phyloP scores from a whole-genome alignment of 1,284 basidiomycete genomes.

The Agaricales sp. region DNA sequence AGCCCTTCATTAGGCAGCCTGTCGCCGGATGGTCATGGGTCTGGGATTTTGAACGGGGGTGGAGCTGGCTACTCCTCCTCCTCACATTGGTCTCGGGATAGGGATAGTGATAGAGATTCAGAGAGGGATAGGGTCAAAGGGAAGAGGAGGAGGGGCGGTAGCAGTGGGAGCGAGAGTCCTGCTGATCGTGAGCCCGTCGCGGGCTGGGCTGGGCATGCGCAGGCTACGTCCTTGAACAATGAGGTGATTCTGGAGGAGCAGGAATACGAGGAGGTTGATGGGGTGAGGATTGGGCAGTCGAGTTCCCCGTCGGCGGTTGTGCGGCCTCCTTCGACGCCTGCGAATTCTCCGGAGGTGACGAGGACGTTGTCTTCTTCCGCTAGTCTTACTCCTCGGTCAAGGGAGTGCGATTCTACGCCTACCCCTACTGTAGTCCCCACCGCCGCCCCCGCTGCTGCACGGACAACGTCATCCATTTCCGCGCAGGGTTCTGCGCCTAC shows the following conservation, averaged over 20 bases:
- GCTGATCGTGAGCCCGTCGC: conserved; percentile 18
- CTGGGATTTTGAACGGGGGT: conserved; percentile 16
- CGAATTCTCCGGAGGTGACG: background rate
- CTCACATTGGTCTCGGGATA: conserved; percentile 16
- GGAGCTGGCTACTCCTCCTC: conserved; percentile 22
- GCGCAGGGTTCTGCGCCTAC: background rate
- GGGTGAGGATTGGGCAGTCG: background rate
- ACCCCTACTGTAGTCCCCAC: too few relatives aligned
- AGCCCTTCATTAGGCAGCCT: conserved; percentile 47
- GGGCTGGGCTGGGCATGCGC: conserved; percentile 10
- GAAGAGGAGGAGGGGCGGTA: conserved; percentile 30
- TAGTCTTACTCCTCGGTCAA: too few relatives aligned
- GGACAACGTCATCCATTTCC: too few relatives aligned
- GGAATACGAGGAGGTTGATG: background rate
- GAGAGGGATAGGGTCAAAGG: conserved; percentile 17
- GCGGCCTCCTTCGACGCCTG: background rate
- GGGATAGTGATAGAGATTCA: conserved; percentile 20
- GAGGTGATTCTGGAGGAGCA: background rate
- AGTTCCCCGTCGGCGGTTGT: background rate
- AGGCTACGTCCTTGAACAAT: conserved; percentile 11
- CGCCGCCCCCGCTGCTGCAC: too few relatives aligned
- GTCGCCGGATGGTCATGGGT: conserved; percentile 43
- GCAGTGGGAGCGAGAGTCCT: conserved; percentile 32
- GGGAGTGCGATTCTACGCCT: too few relatives aligned
- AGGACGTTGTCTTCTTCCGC: too few relatives aligned